Evolutionary conservation across 2,329 filamentous ascomycete species (phyloP), one percentile per base, ranked within the genome.

Genomic region (Ophiognomonia clavigignenti-juglandacearum): DNA sequence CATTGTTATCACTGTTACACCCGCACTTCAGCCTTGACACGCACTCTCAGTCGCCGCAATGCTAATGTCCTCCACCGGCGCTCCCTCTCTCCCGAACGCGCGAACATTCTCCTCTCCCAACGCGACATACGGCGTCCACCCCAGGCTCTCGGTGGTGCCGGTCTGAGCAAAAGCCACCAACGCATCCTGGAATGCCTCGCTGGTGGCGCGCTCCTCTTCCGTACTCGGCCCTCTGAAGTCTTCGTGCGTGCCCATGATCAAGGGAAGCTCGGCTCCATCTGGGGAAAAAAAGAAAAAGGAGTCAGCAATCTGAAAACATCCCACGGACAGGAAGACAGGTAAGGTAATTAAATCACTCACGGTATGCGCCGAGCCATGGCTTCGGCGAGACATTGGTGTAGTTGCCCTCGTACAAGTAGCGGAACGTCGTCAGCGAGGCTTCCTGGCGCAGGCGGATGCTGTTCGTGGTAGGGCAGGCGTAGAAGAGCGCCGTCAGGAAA

Each of bases 191-290:
- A 49, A 40, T 5, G 47, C 47, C 22, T 18, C 26, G 19, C 47
- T 49, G 10, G 42, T 49, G 29, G 41, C 47, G 13, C 38, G 45
- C 32, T 45, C 47, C 19, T 29, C 29, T 4, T 29, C 23, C 13
- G 42, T 45, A 37, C 41, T 45, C 11, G 29, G 14, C 2, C 37
- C 47, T 8, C 42, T 36, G 11, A 45, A 49, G 29, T 40, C n/a
- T 24, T 61, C 51, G 35, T 58, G 54, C 5, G 59, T 61, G 9
- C 59, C 58, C 37, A 61, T 60, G 11, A 61, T 41, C 39, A 60
- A 47, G 9, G 59, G 58, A 16, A 61, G 52, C 42, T 61, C 58
- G 26, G 56, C n/a, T n/a, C n/a, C n/a, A n/a, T n/a, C n/a, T n/a
- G n/a, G n/a, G n/a, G n/a, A n/a, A n/a, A n/a, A n/a, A n/a, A n/a